A percentile compares a stretch with the other conserved stretches of the same genome.
These are phyloP conservation scores for Pythium myriotylum DNA, from an alignment of 352 stramenopile genomes.

Conservation along the genomic window DNA sequence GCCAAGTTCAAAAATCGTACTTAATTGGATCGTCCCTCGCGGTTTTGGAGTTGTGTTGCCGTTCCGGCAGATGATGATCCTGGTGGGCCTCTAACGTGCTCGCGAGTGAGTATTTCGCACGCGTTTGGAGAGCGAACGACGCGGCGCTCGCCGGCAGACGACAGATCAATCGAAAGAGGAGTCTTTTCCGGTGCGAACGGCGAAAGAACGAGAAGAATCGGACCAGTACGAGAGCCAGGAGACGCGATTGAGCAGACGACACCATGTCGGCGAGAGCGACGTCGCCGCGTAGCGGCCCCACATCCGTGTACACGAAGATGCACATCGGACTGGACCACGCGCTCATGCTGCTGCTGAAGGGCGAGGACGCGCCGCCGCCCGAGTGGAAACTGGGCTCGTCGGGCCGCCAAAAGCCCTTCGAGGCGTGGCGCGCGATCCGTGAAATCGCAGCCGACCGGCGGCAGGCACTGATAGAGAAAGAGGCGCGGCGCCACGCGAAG, in stretches of 20 bases:
- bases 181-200: too few species aligned
- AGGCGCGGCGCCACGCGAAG: constrained; percentile 26
- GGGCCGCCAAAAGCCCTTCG: constrained; percentile 6
- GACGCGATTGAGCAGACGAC: background rate
- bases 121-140: background rate
- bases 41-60: constrained; percentile 17
- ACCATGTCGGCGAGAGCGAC: constrained; percentile 3
- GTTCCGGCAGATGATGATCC: constrained; percentile 1
- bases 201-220: background rate
- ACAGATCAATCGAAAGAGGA: too few species aligned
- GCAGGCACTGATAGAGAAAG: constrained; percentile 35
- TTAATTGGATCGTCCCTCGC: background rate
- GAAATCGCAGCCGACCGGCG: constrained; percentile 24
- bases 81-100: too few species aligned
- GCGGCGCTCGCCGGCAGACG: too few species aligned
- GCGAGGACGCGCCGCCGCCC: constrained; percentile 25
- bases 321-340: constrained; percentile 56
- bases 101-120: background rate
- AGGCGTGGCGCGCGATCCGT: constrained; percentile 27
- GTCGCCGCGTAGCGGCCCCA: constrained; percentile 11
- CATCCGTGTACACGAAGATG: constrained; percentile 36
- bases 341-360: constrained; percentile 34
- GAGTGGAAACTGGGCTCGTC: constrained; percentile 4
- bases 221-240: background rate
- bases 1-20: background rate